These are phyloP conservation scores for Chlorella ohadii DNA, from an alignment of 139 green algal species.

Conservation along the genomic window DNA sequence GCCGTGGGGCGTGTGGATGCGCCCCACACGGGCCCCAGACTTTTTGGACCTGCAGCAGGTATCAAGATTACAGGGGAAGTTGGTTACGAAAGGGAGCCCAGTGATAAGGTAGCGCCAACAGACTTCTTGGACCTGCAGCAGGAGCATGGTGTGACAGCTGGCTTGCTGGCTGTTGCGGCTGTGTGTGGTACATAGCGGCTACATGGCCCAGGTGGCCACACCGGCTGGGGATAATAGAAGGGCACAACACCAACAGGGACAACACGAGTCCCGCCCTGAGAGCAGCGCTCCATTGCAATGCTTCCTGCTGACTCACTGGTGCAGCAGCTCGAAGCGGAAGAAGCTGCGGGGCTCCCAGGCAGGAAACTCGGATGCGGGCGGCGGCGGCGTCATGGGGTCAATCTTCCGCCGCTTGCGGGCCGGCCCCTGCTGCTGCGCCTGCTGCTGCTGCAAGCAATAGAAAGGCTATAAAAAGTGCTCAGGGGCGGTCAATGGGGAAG, in stretches of 20 bases:
- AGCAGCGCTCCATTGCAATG: no score
- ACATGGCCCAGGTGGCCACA: no score
- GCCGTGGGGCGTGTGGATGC: constrained; percentile 48
- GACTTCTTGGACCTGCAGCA: no score
- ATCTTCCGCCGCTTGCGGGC: constrained; percentile 24
- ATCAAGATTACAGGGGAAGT: no score
- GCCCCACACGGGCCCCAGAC: constrained; percentile 36
- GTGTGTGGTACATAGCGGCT: no score
- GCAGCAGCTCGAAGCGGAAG: constrained; percentile 36
- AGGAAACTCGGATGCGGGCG: constrained; percentile 26
- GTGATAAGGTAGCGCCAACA: no score
- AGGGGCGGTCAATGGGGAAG: no score
- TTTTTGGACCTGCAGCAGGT: constrained; percentile 29
- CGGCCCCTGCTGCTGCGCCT: background rate
- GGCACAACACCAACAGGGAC: no score
- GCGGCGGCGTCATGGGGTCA: constrained; percentile 26
- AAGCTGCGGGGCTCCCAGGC: constrained; percentile 8
- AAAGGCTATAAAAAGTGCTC: background rate
- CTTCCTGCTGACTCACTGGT: background rate
- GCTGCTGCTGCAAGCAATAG: background rate
- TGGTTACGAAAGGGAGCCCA: background rate
- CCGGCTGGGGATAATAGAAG: no score
- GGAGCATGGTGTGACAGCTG: no score
- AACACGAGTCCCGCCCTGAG: no score
- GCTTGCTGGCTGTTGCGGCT: no score